Evolutionary conservation across 768 basidiomycete species (phyloP).

Genomic region (Royoungia palumana): DNA sequence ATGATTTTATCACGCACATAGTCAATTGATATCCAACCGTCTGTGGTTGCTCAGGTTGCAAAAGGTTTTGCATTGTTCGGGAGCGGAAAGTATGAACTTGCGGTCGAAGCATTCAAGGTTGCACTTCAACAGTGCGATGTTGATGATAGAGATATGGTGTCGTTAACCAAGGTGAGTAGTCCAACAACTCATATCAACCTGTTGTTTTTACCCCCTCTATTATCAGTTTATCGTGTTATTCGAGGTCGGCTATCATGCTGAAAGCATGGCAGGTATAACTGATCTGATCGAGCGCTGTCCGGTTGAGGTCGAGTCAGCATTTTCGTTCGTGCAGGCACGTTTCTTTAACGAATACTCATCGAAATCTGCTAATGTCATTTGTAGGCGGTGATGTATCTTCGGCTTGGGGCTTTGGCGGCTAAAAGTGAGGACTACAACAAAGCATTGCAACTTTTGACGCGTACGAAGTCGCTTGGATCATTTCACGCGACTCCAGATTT

Average conservation of each 20-base stretch:
- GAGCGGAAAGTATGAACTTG: constrained; percentile 3
- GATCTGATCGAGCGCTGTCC: constrained; percentile 6
- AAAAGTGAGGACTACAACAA: not conserved
- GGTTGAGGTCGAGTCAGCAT: not conserved
- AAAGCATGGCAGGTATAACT: constrained; percentile 9
- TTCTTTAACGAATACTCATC: not conserved
- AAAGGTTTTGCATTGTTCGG: constrained; percentile 10
- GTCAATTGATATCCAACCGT: constrained; percentile 11
- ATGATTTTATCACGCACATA: not conserved
- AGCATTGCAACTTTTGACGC: not conserved
- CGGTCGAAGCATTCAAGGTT: constrained; percentile 2
- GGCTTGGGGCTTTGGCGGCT: constrained; percentile 1
- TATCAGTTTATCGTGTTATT: constrained; percentile 6
- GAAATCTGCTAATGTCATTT: not conserved
- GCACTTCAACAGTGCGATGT: constrained; percentile 9
- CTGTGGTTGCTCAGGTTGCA: constrained; percentile 6
- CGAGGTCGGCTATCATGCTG: constrained; percentile 8
- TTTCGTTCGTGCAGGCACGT: constrained; percentile 5
- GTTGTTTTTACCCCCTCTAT: not conserved
- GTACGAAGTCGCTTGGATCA: constrained; percentile 3
- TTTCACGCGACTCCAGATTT: not conserved
- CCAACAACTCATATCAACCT: too few relatives aligned
- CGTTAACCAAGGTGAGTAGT: constrained; percentile 1
- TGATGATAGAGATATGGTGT: constrained; percentile 1
- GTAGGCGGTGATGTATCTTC: constrained; percentile 8